Percentiles rank a stretch among this genome's conserved stretches.
These are phyloP conservation scores for Ustilago cynodontis DNA, from an alignment of 1,284 basidiomycete species.

Conservation along the genomic window DNA sequence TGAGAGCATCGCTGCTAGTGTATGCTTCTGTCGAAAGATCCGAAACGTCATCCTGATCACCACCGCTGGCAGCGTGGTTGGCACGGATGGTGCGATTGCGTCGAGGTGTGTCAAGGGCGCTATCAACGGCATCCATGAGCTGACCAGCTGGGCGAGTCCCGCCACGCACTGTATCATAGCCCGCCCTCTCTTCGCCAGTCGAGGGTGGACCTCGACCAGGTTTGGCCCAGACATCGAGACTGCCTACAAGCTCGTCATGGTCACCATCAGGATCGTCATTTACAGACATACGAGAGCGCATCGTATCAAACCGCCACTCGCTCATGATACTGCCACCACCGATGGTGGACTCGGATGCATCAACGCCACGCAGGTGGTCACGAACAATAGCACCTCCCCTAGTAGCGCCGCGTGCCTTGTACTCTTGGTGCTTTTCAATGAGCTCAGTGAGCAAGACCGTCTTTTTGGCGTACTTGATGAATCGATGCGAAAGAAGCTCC, in stretches of 20 bases:
- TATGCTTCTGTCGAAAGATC: conserved; percentile 45
- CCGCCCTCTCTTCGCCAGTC: conserved; percentile 69
- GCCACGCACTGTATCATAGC: conserved; percentile 58
- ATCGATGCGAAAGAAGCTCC: conserved; percentile 90
- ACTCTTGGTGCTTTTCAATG: conserved; percentile 75
- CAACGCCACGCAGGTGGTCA: conserved; percentile 51
- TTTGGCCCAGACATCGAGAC: conserved; percentile 56
- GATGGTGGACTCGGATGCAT: conserved; percentile 44
- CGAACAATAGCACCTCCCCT: conserved; percentile 52
- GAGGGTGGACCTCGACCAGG: conserved; percentile 60
- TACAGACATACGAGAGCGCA: conserved; percentile 76
- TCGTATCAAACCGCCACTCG: conserved; percentile 96
- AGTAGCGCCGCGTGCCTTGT: conserved; percentile 62
- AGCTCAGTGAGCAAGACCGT: conserved; percentile 86
- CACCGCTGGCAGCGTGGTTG: conserved; percentile 14
- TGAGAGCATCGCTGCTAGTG: conserved; percentile 42
- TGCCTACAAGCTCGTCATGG: conserved; percentile 71
- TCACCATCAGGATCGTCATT: conserved; percentile 73
- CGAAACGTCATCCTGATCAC: conserved; percentile 44
- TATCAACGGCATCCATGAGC: conserved; percentile 57
- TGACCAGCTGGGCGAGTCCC: conserved; percentile 56
- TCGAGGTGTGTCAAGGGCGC: conserved; percentile 38
- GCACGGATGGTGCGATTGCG: conserved; percentile 37
- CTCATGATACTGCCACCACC: conserved; percentile 77
- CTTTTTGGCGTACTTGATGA: conserved; percentile 83